Base-by-base conservation (phyloP, 1,139 yeast species). In the Yamadazyma sp. region DNA sequence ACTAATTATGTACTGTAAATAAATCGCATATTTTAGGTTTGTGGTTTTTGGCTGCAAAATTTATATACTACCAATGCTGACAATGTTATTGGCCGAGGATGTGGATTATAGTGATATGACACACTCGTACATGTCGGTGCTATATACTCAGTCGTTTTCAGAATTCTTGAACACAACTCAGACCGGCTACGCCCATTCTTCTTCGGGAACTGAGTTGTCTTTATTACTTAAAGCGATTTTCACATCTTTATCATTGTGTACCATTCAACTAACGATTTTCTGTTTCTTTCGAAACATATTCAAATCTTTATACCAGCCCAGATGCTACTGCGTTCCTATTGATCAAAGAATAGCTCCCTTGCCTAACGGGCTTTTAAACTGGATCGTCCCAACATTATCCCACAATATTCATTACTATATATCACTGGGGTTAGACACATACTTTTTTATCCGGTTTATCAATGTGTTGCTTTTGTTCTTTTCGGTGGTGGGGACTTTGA, bases 351-450 rank as follows among this genome's bases (percentile, higher is more conserved):
- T 65, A 50, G 63, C 61, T 10, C 67, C 65, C 2, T 47, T 68
- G 14, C 66, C 70, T 4, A 57, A 59, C 25, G 73, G 74, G 0
- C 57, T 73, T 18, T 61, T 78, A 24, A 62, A 64, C 4, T 80
- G 85, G 85, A 47, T 78, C 0, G 29, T 53, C 3, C 77, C 78
- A 0, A 64, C 75, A 0, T 37, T 75, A 33, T 48, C 52, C 14
- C 53, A 59, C 20, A 66, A 70, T 9, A 64, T 74, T 13, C 65
- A 67, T 14, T 61, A 67, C 31, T 81, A 75, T 50, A 50, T 70
- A 29, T 52, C 65, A 3, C 56, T 68, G 49, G 89, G 89, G 0
- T 53, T 82, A n/a, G 90, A 84, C 55, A 75, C 85, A 0, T 82
- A 80, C 51, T 76, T 80, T 47, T 79, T 82, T 46, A 48, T 82